Base-by-base conservation (phyloP, 1,284 basidiomycete species). In the Leccinum subrobustum region DNA sequence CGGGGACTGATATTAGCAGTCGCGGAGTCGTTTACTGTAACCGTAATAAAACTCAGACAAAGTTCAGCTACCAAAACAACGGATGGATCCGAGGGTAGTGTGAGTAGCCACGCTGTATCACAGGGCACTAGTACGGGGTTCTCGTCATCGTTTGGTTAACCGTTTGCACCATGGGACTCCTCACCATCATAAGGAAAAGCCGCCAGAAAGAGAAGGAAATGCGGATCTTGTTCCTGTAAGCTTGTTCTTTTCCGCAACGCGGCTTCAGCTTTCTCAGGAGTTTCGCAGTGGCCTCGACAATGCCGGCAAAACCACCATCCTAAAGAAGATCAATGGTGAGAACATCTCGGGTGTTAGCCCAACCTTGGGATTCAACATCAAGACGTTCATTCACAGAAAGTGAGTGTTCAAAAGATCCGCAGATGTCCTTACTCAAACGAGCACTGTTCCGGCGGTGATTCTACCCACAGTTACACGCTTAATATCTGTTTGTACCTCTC, bases 361-460 rank as follows among this genome's bases (percentile, higher is more conserved):
- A 1, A 99, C 97, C 1, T 80, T 99, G 5, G 97, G 97, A 6
- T 99, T 99, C 83, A 97, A 98, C 73, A 99, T 99, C 81, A 96
- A 96, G 79, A 97, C 96, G 2, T 92, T 99, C 66, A 81, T 90
- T 25, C 92, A 97, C 72, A 83, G 88, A 75, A 91, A 90, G 91
- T 97, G 76, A 80, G 92, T 77, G 52, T 52, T 53, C 35, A 59
- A 62, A 33, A 20, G 60, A 64, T 68, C 58, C 61, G 63, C 64
- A 61, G 65, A 63, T 64, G 35, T 39, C 47, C 63, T 67, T 59
- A 56, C 70, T 72, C 53, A 69, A 66, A 67, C 65, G 61, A 60
- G 62, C 54, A 57, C 54, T 60, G 44, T 68, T 69, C 66, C 37
- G 58, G 50, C 18, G 52, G 54, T 59, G 65, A 70, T 70, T 57